phyloP scores from a whole-genome alignment of 2,329 filamentous ascomycete species.

The Cytospora chrysosperma region DNA sequence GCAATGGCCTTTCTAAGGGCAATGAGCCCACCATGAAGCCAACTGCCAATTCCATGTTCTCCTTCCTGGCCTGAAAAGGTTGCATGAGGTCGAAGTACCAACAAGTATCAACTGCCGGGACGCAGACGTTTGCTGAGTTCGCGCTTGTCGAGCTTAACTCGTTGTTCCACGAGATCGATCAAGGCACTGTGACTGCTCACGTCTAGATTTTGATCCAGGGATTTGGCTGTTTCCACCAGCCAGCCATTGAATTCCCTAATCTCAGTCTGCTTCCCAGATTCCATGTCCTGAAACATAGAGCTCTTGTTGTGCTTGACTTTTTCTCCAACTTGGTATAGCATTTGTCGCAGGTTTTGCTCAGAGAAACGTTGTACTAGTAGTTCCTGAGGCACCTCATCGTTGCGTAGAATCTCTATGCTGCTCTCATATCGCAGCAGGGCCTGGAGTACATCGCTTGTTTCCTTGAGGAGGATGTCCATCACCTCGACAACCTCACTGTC shows the following conservation, averaged over 20 bases:
- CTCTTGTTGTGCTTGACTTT: conserved; percentile 55
- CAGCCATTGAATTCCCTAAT: conserved; percentile 61
- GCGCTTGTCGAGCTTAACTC: conserved; percentile 17
- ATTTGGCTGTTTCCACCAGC: conserved; percentile 37
- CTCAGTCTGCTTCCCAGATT: conserved; percentile 52
- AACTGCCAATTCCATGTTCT: neutral
- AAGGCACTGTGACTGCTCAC: conserved; percentile 27
- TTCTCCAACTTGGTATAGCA: conserved; percentile 48
- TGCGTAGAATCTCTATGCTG: conserved; percentile 39
- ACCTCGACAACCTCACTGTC: conserved; percentile 51
- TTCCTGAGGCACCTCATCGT: conserved; percentile 14
- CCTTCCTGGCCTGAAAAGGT: neutral
- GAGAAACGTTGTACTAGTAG: conserved; percentile 44
- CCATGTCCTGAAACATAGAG: conserved; percentile 62
- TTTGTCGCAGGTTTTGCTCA: conserved; percentile 38
- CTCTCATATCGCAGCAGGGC: conserved; percentile 62
- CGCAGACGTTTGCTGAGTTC: conserved; percentile 25
- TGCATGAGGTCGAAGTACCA: conserved; percentile 3
- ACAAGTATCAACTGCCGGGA: conserved; percentile 12
- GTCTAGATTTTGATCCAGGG: conserved; percentile 24
- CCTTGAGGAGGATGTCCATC: conserved; percentile 69
- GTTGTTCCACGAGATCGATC: conserved; percentile 29
- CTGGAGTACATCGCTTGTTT: conserved; percentile 72
- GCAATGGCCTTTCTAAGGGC: conserved; percentile 7
- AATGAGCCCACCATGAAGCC: conserved; percentile 1